A percentile compares a stretch with the other conserved stretches of the same genome.
These are phyloP conservation scores for Phytomonas sp. DNA, from an alignment of 208 protist species.

Conservation along the genomic window DNA sequence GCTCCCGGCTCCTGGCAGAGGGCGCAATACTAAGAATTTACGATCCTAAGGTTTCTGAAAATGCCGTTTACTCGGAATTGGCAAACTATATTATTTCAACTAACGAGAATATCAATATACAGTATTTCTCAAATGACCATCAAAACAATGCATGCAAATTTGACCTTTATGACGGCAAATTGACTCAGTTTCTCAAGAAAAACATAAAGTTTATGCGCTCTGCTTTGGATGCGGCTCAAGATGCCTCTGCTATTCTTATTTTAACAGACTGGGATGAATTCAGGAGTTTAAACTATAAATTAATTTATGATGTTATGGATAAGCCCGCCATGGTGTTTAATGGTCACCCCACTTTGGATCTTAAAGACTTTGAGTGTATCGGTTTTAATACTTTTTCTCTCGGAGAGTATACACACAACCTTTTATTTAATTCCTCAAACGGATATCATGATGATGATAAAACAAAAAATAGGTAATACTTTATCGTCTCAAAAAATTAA, in stretches of 20 bases:
- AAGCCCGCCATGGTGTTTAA: slow-evolving; percentile 96
- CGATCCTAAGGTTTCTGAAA: slow-evolving; percentile 91
- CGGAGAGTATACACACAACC: slow-evolving; percentile 24
- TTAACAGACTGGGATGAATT: slow-evolving; percentile 98
- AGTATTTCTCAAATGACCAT: background rate
- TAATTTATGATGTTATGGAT: slow-evolving; percentile 87
- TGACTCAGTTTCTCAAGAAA: slow-evolving; percentile 9
- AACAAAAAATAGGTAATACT: background rate
- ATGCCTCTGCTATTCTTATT: slow-evolving; percentile 87
- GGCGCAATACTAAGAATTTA: slow-evolving; percentile 90
- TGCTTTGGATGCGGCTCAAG: slow-evolving; percentile 64
- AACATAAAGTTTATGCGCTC: slow-evolving; percentile 25
- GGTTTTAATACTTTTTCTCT: slow-evolving; percentile 89
- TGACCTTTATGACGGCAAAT: background rate
- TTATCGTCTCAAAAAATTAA: background rate
- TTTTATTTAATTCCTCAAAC: background rate
- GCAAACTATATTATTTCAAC: slow-evolving; percentile 39
- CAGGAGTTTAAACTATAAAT: slow-evolving; percentile 72
- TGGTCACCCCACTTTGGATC: slow-evolving; percentile 85
- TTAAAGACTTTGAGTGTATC: slow-evolving; percentile 51
- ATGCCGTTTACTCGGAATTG: slow-evolving; percentile 59
- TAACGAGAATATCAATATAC: background rate
- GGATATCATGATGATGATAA: background rate
- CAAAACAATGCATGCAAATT: background rate
- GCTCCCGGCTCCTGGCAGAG: slow-evolving; percentile 80